Percentiles rank a stretch among this genome's conserved stretches.
Conservation (phyloP, 1,284 basidiomycete genomes). For the Chalciporus sp. region DNA sequence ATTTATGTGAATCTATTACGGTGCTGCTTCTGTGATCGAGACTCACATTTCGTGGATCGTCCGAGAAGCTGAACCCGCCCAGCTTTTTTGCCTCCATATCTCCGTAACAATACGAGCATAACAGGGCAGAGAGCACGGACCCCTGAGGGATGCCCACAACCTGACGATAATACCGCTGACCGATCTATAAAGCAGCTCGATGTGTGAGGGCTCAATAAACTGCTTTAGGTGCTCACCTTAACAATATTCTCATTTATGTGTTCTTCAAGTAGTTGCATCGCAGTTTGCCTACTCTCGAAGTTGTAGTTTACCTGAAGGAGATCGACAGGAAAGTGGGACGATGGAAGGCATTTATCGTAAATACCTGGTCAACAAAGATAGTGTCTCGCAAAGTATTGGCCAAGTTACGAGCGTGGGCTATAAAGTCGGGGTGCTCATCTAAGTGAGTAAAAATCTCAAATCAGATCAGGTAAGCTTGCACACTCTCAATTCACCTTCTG, state of each 20-base stretch:
- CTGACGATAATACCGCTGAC: constrained; percentile 79
- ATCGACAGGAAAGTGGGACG: background rate
- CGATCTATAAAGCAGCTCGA: constrained; percentile 57
- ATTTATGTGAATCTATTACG: background rate
- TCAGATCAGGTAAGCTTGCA: constrained; percentile 1
- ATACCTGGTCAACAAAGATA: constrained; percentile 85
- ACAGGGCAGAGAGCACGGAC: constrained; percentile 83
- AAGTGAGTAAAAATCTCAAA: constrained; percentile 2
- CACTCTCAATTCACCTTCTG: constrained; percentile 52
- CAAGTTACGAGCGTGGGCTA: constrained; percentile 65
- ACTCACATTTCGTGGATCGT: constrained; percentile 61
- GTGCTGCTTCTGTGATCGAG: background rate
- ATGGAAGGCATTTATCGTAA: background rate
- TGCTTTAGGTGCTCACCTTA: constrained; percentile 52
- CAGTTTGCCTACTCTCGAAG: constrained; percentile 55
- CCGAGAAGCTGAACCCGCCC: constrained; percentile 57
- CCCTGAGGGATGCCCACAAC: constrained; percentile 95
- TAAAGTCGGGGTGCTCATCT: constrained; percentile 78
- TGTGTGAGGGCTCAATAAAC: background rate
- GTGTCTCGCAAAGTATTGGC: constrained; percentile 72
- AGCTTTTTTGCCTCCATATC: constrained; percentile 70
- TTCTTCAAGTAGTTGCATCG: constrained; percentile 78
- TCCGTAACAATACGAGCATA: constrained; percentile 95
- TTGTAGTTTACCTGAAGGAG: constrained; percentile 59
- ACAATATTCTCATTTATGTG: constrained; percentile 93